These are phyloP conservation scores for Mimosa bimucronata DNA, from an alignment of 306 rosid genomes.

Conservation along the genomic window DNA sequence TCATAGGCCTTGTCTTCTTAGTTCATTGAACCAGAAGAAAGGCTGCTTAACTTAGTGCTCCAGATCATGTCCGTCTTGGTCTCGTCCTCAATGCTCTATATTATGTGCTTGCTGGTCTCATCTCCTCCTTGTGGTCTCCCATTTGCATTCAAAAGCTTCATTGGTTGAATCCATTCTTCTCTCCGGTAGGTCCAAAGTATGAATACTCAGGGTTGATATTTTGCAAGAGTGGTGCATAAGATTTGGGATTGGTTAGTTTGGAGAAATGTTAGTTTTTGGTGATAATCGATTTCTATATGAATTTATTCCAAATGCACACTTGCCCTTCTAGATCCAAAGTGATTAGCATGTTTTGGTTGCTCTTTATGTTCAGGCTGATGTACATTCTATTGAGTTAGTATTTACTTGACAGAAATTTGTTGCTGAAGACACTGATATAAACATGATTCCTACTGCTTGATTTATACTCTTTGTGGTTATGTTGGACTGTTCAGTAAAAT, in stretches of 20 bases:
- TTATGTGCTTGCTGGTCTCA: background rate
- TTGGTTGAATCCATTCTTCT: background rate
- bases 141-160: background rate
- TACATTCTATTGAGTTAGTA: background rate
- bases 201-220: background rate
- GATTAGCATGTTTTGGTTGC: background rate
- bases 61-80: background rate
- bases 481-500: background rate
- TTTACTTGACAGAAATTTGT: background rate
- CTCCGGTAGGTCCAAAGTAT: background rate
- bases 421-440: background rate
- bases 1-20: background rate
- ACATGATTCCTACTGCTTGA: background rate
- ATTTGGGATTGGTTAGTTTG: background rate
- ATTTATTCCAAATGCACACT: background rate
- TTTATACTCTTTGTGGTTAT: background rate
- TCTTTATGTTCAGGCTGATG: background rate
- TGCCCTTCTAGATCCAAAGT: background rate
- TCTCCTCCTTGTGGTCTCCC: background rate
- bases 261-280: background rate
- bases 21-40: background rate
- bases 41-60: background rate
- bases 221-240: background rate
- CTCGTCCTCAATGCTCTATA: background rate
- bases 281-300: background rate